phyloP scores from a whole-genome alignment of 1,139 yeast species.

The Scheffersomyces stambukii region DNA sequence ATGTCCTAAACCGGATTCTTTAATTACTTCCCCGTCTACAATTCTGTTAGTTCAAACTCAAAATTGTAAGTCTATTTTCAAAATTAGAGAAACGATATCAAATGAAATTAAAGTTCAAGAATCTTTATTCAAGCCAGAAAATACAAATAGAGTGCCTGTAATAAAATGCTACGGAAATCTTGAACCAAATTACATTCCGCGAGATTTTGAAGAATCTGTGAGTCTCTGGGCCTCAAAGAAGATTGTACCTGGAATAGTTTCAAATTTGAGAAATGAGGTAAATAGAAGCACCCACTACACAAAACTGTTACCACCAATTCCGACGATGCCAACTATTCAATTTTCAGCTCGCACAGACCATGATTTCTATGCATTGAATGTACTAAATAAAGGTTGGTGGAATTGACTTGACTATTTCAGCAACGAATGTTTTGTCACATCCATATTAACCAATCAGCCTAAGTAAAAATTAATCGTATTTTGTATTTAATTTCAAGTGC shows the following conservation, averaged over 20 bases:
- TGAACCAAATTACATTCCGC: background rate
- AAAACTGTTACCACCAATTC: conserved; percentile 1
- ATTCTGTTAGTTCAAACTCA: too few relatives aligned
- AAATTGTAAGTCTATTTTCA: too few relatives aligned
- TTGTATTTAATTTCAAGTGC: too few relatives aligned
- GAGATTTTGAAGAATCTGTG: background rate
- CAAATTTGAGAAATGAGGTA: conserved; percentile 1
- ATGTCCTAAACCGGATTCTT: conserved; percentile 2
- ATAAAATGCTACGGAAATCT: too few relatives aligned
- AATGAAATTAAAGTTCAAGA: too few relatives aligned
- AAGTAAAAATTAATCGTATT: too few relatives aligned
- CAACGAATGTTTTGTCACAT: too few relatives aligned
- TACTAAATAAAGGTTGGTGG: conserved; percentile 7
- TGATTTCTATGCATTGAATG: conserved; percentile 6
- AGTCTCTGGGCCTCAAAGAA: conserved; percentile 1
- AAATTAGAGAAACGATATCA: too few relatives aligned
- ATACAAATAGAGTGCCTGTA: too few relatives aligned
- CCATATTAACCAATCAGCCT: too few relatives aligned
- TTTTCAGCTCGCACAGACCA: conserved; percentile 3
- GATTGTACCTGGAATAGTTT: background rate
- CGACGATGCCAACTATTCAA: background rate
- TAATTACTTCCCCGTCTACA: conserved; percentile 1
- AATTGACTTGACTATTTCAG: too few relatives aligned
- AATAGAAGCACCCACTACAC: conserved; percentile 1
- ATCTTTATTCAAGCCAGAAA: too few relatives aligned